Percentiles rank a stretch among this genome's conserved stretches.
These are phyloP conservation scores for Dioscorea zingiberensis DNA, from an alignment of 106 monocot genomes.

Conservation along the genomic window DNA sequence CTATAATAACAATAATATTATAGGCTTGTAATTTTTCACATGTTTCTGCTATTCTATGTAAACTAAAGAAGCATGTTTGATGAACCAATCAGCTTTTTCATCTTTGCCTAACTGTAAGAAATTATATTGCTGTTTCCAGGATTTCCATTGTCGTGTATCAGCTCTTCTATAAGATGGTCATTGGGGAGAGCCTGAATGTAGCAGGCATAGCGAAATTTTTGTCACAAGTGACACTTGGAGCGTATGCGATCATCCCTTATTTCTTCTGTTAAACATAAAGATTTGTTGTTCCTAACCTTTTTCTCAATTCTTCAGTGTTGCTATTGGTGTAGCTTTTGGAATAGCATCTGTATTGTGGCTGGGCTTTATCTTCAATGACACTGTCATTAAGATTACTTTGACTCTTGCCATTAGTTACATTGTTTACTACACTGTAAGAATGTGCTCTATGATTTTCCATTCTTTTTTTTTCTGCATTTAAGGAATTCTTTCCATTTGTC, in stretches of 20 bases:
- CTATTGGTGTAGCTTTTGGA: constrained; percentile 94
- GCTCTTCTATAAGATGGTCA: constrained; percentile 84
- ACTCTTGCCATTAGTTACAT: constrained; percentile 96
- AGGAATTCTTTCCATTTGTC: background rate
- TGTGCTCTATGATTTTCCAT: background rate
- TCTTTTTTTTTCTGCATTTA: background rate
- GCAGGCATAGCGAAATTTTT: constrained; percentile 75
- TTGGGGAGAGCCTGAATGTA: constrained; percentile 58
- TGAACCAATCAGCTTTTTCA: background rate
- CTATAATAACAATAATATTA: no score
- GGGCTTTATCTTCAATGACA: constrained; percentile 93
- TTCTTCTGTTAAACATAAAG: background rate
- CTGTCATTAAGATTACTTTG: constrained; percentile 90
- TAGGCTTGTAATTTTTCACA: no score
- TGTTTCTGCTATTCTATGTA: no score
- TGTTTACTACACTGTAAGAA: constrained; percentile 83
- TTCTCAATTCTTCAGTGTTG: constrained; percentile 51
- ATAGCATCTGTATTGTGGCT: constrained; percentile 88
- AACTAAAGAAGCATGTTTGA: no score
- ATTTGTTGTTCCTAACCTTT: background rate
- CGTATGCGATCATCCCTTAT: constrained; percentile 49
- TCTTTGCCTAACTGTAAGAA: background rate
- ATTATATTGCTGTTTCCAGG: constrained; percentile 30
- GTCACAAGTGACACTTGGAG: constrained; percentile 94
- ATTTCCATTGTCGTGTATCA: constrained; percentile 98